Evolutionary conservation across 805 yeast genomes (phyloP), one percentile per base, ranked within the genome.

Genomic region (Candida tibetensis): DNA sequence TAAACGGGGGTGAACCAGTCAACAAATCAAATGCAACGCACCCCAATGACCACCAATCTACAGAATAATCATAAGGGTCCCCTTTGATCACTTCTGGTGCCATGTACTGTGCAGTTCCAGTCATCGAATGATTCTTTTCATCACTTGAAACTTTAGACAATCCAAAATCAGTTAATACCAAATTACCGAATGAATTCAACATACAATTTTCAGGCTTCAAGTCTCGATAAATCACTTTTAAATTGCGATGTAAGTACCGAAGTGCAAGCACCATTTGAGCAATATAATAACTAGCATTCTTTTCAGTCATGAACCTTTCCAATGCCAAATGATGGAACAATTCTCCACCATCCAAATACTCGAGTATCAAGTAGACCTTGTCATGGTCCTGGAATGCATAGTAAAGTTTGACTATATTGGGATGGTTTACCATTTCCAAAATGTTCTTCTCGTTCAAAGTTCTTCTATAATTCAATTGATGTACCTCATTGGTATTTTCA

Each of bases 11-110:
- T 12, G 64, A 58, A 0, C 74, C 74, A 1, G 71, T 67, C 39
- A 69, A 53, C 49, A 69, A 53, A 46, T 69, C 74, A 49, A 46
- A 69, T 0, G 70, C 59, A 16, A 69, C 71, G 39, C 72, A 66
- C 2, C 74, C 74, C 36, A 69, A 51, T 32, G 71, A 67, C 74
- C 74, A 69, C 74, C 74, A 69, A 46, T 69, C 74, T 4, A 69
- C 74, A 3, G 62, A 55, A 42, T 60, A 69, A 37, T 65, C 69
- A 39, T 69, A 69, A 2, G 58, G 51, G 17, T 68, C 69, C 13
- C 71, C 71, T 33, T 54, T 55, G 26, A 69, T 49, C n/a, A 69
- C 62, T 42, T 69, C 74, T 1, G 74, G 74, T 0, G 74, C 74
- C 74, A 69, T 69, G 46, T 69, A 69, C 47, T 69, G 72, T 1